Evolutionary conservation across 352 stramenopile species (phyloP).

Genomic region (Phytopythium chamaehyphon): DNA sequence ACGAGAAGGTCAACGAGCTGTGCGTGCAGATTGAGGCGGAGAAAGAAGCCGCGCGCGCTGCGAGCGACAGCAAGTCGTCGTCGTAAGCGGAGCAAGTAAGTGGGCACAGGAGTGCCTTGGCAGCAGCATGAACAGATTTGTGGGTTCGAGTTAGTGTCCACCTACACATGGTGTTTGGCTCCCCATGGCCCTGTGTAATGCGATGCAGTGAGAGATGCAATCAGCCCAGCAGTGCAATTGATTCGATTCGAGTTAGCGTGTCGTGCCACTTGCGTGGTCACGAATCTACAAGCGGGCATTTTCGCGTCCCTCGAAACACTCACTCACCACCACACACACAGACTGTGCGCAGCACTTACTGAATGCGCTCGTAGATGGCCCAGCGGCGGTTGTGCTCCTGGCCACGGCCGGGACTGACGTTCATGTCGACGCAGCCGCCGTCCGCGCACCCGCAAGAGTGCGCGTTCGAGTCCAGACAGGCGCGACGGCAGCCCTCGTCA

Average conservation of each 20-base stretch:
- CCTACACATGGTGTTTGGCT: no score
- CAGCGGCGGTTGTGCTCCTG: constrained; percentile 90
- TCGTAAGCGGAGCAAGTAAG: constrained; percentile 17
- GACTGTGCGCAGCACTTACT: neutral
- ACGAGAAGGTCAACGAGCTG: constrained; percentile 77
- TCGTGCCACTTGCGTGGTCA: no score
- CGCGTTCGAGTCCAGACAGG: constrained; percentile 69
- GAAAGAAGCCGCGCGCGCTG: constrained; percentile 73
- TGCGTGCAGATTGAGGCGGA: constrained; percentile 81
- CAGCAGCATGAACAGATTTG: no score
- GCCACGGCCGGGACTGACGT: constrained; percentile 55
- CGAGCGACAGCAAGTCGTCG: constrained; percentile 77
- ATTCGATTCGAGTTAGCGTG: no score
- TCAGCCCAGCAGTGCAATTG: no score
- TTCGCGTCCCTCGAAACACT: neutral
- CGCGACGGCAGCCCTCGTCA: constrained; percentile 71
- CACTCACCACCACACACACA: neutral
- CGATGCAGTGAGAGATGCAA: no score
- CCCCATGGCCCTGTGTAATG: no score
- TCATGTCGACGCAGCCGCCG: constrained; percentile 66
- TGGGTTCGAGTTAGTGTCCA: constrained; percentile 11
- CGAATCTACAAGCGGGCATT: no score
- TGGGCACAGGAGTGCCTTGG: no score
- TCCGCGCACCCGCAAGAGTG: constrained; percentile 87
- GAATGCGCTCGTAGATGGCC: constrained; percentile 80